Evolutionary conservation across 768 basidiomycete genomes (phyloP).

Genomic region (Boletus insuetus): DNA sequence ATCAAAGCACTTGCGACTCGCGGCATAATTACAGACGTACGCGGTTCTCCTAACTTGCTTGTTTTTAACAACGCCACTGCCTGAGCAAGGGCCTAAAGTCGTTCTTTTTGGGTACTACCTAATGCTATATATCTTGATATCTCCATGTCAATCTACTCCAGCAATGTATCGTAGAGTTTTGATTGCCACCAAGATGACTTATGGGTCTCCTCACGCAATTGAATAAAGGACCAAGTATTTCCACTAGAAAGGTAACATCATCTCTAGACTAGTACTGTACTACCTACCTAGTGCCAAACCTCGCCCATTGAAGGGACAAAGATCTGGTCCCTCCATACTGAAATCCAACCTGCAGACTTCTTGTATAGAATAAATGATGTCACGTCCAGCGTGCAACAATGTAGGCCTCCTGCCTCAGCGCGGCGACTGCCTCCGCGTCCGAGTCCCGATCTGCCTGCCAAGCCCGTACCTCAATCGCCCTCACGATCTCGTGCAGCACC

Average conservation of each 20-base stretch:
- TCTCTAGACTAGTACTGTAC: not conserved
- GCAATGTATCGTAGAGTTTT: slow-evolving; percentile 13
- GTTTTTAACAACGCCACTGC: slow-evolving; percentile 78
- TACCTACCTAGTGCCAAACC: no score
- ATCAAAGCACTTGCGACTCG: slow-evolving; percentile 58
- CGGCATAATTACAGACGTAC: slow-evolving; percentile 46
- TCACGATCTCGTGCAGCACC: slow-evolving; percentile 65
- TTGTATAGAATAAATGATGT: not conserved
- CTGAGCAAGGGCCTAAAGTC: not conserved
- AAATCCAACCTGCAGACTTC: slow-evolving; percentile 11
- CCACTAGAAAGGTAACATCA: not conserved
- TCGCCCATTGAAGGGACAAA: no score
- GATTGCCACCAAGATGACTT: no score
- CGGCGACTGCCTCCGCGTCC: slow-evolving; percentile 65
- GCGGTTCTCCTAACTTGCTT: slow-evolving; percentile 66
- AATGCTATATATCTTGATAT: slow-evolving; percentile 1
- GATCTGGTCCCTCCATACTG: not conserved
- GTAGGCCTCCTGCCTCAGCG: slow-evolving; percentile 70
- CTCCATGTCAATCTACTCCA: not conserved
- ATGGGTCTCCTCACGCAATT: no score
- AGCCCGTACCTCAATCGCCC: slow-evolving; percentile 55
- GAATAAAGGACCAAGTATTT: no score
- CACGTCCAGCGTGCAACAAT: slow-evolving; percentile 38
- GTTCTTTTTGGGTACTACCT: not conserved
- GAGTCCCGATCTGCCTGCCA: slow-evolving; percentile 72